Evolutionary conservation across 202 grass and related monocot genomes (phyloP), one percentile per base, ranked within the genome.

Genomic region (Alloteropsis angusta): DNA sequence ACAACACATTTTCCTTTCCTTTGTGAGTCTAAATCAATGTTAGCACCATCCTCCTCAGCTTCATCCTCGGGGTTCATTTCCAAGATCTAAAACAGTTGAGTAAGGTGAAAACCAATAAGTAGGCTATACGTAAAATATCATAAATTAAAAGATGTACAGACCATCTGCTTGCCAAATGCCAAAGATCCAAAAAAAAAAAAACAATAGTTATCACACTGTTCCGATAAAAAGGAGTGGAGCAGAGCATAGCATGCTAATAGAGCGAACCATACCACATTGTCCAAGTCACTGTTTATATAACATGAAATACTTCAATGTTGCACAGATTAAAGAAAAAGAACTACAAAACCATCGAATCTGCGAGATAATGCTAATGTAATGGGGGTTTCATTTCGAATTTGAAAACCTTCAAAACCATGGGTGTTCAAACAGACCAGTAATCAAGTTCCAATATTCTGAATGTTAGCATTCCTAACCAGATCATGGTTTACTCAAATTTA

Each of bases 21-120:
- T 76, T 90, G 94, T 12, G 89, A 97, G 74, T 97, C 91, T 19
- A 94, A 72, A 83, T 97, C 94, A 60, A 97, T 88, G 69, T 97
- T 92, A 39, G 94, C 94, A 84, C 94, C 94, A 88, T 94, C 91
- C 75, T 94, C 94, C 64, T 97, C 89, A 45, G 87, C 91, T 71
- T 94, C 94, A 74, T 97, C 94, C 71, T 97, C 94, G n/a, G 91
- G 91, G 70, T 97, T 97, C 85, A 97, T 97, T 69, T 97, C 95
- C 71, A 97, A 74, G 64, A 97, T 94, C 94, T 97, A 36, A 68
- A 88, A 59, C 11, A 86, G 12, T 67, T 52, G 23, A 84, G 50
- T 2, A 35, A 2, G 2, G 34, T 35, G 34, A 35, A 35, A 35
- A 35, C 34, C 2, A 4, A 35, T 35, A 35, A 35, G 34, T 35